Evolutionary conservation across 2,329 filamentous ascomycete species (phyloP), one percentile per base, ranked within the genome.

Genomic region (Pseudohalonectria lignicola): DNA sequence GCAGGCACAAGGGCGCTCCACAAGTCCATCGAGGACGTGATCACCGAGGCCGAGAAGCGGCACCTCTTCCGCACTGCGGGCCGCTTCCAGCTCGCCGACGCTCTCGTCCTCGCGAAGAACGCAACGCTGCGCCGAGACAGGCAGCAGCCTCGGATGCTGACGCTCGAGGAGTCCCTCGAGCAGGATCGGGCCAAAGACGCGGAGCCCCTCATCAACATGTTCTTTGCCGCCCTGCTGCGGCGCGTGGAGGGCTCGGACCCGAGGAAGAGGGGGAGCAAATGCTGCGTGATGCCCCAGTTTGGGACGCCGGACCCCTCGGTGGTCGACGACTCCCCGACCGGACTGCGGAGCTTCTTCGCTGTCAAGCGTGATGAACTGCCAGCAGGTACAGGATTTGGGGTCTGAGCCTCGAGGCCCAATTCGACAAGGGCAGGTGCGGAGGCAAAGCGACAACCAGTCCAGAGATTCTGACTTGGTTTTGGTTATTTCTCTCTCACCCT

Each of bases 1-100:
- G 90, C 90, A 38, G 63, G 64, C 29, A 50, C 49, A 4, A 50
- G 54, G 19, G 53, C 55, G 23, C 43, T 66, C 18, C 51, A 52
- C 33, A 62, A 56, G 45, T 45, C 50, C 3, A 45, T 58, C 10
- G 47, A 53, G 2, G 44, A 51, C 17, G 51, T 56, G 9, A 41
- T 55, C 12, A 44, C 44, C 5, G 59, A 63, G 33, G 51, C 53
- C 16, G 49, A 49, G 16, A 46, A 51, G 11, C 21, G 35, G 11
- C 26, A 23, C 4, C 17, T 37, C 11, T 20, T 23, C 18, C 35
- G 28, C 10, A 20, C 35, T 11, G 19, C 31, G 18, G 26, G 35
- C 26, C 35, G 18, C n/a, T n/a, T n/a, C 17, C 10, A 31, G 17
- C 16, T 16, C 17, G 35, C 26, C 17, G 17, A 37, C 6, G 35